These are phyloP conservation scores for Scheffersomyces cryptocercus DNA, from an alignment of 1,139 yeast genomes.

Conservation along the genomic window DNA sequence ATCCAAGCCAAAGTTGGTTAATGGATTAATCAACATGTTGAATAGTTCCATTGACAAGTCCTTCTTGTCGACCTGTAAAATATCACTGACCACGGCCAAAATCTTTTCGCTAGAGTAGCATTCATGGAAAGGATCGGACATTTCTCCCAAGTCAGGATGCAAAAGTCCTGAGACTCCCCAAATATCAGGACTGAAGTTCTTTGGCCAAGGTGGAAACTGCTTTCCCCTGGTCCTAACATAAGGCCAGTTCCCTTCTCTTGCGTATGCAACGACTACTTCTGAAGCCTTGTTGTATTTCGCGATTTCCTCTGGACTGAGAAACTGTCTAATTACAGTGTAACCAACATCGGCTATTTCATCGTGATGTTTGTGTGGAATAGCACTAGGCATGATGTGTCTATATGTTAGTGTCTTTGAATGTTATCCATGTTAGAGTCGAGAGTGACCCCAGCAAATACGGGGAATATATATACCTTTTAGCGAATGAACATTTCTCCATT, in stretches of 20 bases:
- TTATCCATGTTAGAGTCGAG: no score
- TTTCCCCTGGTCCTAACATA: conserved; percentile 55
- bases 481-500: no score
- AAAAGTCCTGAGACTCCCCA: conserved; percentile 58
- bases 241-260: conserved; percentile 55
- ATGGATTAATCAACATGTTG: conserved; percentile 58
- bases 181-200: conserved; percentile 53
- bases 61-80: conserved; percentile 40
- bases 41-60: conserved; percentile 53
- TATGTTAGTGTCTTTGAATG: not conserved
- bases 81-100: conserved; percentile 43
- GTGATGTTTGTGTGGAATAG: conserved; percentile 21
- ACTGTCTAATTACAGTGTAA: conserved; percentile 43
- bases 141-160: conserved; percentile 49
- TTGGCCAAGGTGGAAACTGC: conserved; percentile 64
- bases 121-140: conserved; percentile 43
- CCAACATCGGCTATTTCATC: conserved; percentile 46
- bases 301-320: conserved; percentile 45
- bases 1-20: conserved; percentile 55
- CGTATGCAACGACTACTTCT: conserved; percentile 42
- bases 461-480: no score
- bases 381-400: not conserved
- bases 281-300: conserved; percentile 39
- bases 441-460: no score
- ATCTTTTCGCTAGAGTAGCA: conserved; percentile 46